A percentile compares a stretch with the other conserved stretches of the same genome.
Evolutionary conservation across 2,329 filamentous ascomycete species (phyloP).

Genomic region (Sporothrix luriei): DNA sequence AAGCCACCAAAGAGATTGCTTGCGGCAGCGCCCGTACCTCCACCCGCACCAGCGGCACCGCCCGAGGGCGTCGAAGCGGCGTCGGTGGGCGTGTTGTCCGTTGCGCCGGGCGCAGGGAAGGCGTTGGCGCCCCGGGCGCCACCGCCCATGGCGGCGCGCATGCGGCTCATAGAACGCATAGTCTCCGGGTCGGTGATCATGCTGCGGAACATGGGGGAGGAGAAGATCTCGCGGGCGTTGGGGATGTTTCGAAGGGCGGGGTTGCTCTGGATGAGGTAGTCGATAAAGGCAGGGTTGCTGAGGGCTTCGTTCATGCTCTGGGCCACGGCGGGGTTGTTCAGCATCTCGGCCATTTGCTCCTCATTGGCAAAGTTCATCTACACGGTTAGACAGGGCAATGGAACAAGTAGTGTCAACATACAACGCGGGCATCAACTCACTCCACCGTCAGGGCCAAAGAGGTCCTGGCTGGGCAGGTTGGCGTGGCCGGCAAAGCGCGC

Average conservation of each 20-base stretch:
- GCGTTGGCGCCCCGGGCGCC: conserved; percentile 48
- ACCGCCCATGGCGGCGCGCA: conserved; percentile 72
- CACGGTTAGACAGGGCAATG: conserved; percentile 36
- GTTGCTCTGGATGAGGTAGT: conserved; percentile 92
- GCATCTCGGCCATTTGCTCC: conserved; percentile 79
- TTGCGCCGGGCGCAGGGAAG: conserved; percentile 90
- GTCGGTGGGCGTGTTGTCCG: conserved; percentile 75
- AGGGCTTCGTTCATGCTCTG: conserved; percentile 92
- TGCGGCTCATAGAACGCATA: conserved; percentile 77
- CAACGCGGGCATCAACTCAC: conserved; percentile 58
- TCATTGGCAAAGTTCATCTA: conserved; percentile 90
- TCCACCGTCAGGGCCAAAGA: conserved; percentile 92
- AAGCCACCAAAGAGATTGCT: conserved; percentile 35
- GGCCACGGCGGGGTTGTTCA: conserved; percentile 84
- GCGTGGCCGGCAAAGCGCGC: conserved; percentile 92
- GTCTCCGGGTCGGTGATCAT: conserved; percentile 93
- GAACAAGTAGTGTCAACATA: not conserved
- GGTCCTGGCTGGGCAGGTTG: conserved; percentile 80
- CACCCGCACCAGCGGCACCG: conserved; percentile 32
- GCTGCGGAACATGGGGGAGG: conserved; percentile 82
- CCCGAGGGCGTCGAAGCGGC: conserved; percentile 41
- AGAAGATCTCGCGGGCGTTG: conserved; percentile 79
- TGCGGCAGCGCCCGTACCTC: conserved; percentile 24
- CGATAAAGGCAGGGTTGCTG: conserved; percentile 90
- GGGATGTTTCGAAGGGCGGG: conserved; percentile 77